phyloP scores from a whole-genome alignment of 148 eudicot genomes.

The Rhododendron ferrugineum region DNA sequence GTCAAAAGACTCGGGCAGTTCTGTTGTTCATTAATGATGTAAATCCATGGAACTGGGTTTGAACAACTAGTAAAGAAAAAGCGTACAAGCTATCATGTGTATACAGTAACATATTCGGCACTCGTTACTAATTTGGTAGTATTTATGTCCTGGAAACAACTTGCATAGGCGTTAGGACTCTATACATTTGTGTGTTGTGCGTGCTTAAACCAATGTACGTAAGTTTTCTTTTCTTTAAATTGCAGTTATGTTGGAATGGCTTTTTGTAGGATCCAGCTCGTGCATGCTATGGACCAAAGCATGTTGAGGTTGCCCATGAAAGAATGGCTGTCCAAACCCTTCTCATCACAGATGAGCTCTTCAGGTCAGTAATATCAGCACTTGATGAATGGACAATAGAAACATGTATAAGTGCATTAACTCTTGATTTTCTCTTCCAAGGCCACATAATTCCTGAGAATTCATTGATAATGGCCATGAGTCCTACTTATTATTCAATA shows the following conservation, averaged over 20 bases:
- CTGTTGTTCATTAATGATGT: not conserved
- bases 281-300: conserved; percentile 99
- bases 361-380: conserved; percentile 45
- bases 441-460: not conserved
- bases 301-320: conserved; percentile 96
- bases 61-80: not conserved
- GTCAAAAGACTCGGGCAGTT: not conserved
- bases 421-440: not conserved
- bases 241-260: not conserved
- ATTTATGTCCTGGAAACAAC: not conserved
- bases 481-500: not conserved
- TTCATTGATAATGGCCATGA: not conserved
- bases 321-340: conserved; percentile 95
- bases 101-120: not conserved
- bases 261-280: conserved; percentile 67
- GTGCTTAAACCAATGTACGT: not conserved
- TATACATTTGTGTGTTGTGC: not conserved
- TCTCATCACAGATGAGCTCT: conserved; percentile 85
- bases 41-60: not conserved
- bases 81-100: not conserved
- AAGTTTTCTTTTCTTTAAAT: not conserved
- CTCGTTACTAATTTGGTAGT: not conserved
- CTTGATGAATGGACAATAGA: not conserved
- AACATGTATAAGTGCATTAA: not conserved
- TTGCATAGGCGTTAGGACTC: not conserved